These are phyloP conservation scores for Backusella tuberculispora DNA, from an alignment of 192 early-diverging fungal genomes.

Conservation along the genomic window DNA sequence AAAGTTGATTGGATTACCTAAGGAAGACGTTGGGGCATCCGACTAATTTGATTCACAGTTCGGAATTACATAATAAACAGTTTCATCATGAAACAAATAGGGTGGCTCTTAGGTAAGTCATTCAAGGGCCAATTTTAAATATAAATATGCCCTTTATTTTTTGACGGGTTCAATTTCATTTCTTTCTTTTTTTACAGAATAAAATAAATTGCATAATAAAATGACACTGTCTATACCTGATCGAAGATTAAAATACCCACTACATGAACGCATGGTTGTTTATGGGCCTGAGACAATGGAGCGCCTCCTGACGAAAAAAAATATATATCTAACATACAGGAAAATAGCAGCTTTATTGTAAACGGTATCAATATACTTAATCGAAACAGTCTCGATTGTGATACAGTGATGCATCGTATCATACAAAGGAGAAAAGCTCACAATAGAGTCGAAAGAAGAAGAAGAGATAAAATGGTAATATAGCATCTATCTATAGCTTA, in stretches of 20 bases:
- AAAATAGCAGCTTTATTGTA: neutral
- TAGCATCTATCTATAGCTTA: neutral
- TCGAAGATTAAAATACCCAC: neutral
- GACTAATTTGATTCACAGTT: neutral
- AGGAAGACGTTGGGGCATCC: neutral
- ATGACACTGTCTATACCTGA: neutral
- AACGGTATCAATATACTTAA: constrained; percentile 2
- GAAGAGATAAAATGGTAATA: constrained; percentile 7
- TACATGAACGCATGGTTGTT: neutral
- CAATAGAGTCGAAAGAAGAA: neutral
- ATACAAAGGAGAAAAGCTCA: neutral
- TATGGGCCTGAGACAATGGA: neutral
- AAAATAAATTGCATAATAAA: neutral
- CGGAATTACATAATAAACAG: neutral
- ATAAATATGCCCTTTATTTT: neutral
- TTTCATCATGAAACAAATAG: constrained; percentile 5
- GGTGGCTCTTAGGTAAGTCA: neutral
- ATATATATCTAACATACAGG: neutral
- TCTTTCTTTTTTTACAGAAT: neutral
- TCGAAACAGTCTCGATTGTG: neutral
- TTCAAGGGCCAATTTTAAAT: neutral
- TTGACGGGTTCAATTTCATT: neutral
- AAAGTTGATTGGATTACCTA: neutral
- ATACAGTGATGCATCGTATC: neutral
- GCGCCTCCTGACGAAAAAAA: neutral